Evolutionary conservation across 495 filamentous ascomycete species (phyloP), one percentile per base, ranked within the genome.

Genomic region (Penicillium pulvis): DNA sequence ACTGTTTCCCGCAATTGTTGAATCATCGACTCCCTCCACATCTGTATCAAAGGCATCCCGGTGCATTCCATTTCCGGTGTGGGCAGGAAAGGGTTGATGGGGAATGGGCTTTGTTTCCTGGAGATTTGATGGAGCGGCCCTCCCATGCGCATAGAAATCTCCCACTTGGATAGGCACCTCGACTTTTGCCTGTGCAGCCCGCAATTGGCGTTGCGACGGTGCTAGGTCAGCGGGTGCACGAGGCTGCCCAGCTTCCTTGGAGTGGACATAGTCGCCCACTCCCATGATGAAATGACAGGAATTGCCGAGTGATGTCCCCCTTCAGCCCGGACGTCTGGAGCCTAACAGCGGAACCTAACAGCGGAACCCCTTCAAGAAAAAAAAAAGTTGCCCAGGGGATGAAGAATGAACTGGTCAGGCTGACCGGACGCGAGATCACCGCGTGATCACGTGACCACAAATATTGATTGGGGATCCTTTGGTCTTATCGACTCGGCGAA

Each of bases 21-120:
- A 79, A 61, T 80, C 77, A 66, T 80, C 77, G 6, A 75, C 63
- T 5, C 69, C 76, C 49, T 80, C 77, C 8, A 78, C 75, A 53
- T 80, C 77, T 0, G 77, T 80, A 56, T 80, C 77, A 53, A 80
- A 80, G 45, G 67, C 62, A 53, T 76, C 75, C 48, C 68, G 70
- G 24, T 69, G 67, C 16, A 26, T 53, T 36, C 48, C 58, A 55
- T 64, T 64, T 53, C 64, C 63, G 26, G 50, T 43, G n/a, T 58
- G 46, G 17, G 28, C 50, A 35, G 49, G 47, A 39, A 17, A 57
- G 24, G 33, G 52, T 31, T 53, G 50, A 4, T 57, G 57, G 24
- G 64, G 56, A 45, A 57, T 36, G 7, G 52, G 55, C 14, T 58
- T 56, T 16, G 61, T 28, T 26, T 59, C 62, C 46, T 68, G 65